Evolutionary conservation across 352 stramenopile genomes (phyloP).

Genomic region (Pythium grandisporangium): DNA sequence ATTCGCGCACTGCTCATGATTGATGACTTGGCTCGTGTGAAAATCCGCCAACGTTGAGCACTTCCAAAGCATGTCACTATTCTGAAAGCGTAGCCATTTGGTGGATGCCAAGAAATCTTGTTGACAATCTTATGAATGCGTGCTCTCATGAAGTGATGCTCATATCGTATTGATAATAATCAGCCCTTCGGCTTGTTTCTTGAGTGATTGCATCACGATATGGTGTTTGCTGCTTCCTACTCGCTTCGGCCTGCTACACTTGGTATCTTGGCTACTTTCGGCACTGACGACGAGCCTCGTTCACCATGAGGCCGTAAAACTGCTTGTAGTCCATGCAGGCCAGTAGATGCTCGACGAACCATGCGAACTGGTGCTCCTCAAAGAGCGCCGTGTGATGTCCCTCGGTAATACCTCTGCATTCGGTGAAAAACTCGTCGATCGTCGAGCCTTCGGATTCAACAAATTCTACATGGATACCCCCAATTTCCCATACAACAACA

Average conservation of each 20-base stretch:
- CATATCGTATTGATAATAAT: no score
- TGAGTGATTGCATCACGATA: no score
- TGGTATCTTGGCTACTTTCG: slow-evolving; percentile 29
- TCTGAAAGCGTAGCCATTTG: no score
- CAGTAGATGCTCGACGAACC: slow-evolving; percentile 71
- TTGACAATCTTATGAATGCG: no score
- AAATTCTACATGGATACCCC: slow-evolving; percentile 61
- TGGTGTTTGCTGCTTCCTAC: no score
- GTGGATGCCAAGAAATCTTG: no score
- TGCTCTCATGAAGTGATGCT: no score
- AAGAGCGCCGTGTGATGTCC: slow-evolving; percentile 56
- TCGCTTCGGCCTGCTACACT: no score
- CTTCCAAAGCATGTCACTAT: no score
- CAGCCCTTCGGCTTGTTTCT: no score
- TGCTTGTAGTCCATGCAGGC: slow-evolving; percentile 79
- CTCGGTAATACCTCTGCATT: slow-evolving; percentile 55
- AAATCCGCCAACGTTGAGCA: no score
- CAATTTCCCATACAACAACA: neutral
- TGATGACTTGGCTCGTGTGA: no score
- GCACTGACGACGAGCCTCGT: slow-evolving; percentile 55
- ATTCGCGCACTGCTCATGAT: neutral
- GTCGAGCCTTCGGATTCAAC: slow-evolving; percentile 54
- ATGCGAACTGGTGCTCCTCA: slow-evolving; percentile 56
- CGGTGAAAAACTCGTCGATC: slow-evolving; percentile 56
- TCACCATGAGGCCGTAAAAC: slow-evolving; percentile 75